A percentile compares a stretch with the other conserved stretches of the same genome.
Evolutionary conservation across 495 filamentous ascomycete species (phyloP).

Genomic region (Parathielavia appendiculata): DNA sequence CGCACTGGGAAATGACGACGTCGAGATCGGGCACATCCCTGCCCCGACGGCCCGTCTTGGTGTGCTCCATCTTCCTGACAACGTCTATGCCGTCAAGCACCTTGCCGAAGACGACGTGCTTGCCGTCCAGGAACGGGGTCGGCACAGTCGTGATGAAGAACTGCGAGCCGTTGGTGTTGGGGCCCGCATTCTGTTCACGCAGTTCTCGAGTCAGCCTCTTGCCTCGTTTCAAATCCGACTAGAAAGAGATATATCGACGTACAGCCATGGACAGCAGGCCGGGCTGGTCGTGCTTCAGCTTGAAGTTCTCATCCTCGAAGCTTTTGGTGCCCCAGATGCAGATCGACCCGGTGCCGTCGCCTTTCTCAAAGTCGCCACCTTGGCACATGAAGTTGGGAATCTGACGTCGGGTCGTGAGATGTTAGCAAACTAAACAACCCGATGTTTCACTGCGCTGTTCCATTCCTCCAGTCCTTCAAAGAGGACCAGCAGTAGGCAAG

Average conservation of each 20-base stretch:
- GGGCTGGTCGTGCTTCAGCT: slow-evolving; percentile 65
- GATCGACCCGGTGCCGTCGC: slow-evolving; percentile 84
- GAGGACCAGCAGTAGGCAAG: background rate
- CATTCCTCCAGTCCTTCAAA: background rate
- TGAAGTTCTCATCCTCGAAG: slow-evolving; percentile 90
- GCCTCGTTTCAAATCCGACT: background rate
- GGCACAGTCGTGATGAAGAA: slow-evolving; percentile 93
- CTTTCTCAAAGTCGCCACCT: slow-evolving; percentile 93
- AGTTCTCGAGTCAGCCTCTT: background rate
- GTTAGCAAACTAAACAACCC: background rate
- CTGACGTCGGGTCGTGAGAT: slow-evolving; percentile 36
- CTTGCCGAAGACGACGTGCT: slow-evolving; percentile 93
- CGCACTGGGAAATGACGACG: slow-evolving; percentile 79
- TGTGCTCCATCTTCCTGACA: slow-evolving; percentile 79
- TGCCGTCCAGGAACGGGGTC: slow-evolving; percentile 84
- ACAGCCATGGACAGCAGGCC: slow-evolving; percentile 93
- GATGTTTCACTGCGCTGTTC: background rate
- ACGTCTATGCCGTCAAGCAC: slow-evolving; percentile 89
- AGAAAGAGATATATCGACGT: slow-evolving; percentile 35
- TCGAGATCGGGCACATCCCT: slow-evolving; percentile 81
- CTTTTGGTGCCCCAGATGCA: slow-evolving; percentile 73
- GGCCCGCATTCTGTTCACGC: slow-evolving; percentile 69
- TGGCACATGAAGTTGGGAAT: slow-evolving; percentile 96
- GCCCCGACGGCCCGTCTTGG: slow-evolving; percentile 63
- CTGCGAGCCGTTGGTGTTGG: slow-evolving; percentile 90